Evolutionary conservation across 2,329 filamentous ascomycete genomes (phyloP).

Genomic region (Cercospora sp.): DNA sequence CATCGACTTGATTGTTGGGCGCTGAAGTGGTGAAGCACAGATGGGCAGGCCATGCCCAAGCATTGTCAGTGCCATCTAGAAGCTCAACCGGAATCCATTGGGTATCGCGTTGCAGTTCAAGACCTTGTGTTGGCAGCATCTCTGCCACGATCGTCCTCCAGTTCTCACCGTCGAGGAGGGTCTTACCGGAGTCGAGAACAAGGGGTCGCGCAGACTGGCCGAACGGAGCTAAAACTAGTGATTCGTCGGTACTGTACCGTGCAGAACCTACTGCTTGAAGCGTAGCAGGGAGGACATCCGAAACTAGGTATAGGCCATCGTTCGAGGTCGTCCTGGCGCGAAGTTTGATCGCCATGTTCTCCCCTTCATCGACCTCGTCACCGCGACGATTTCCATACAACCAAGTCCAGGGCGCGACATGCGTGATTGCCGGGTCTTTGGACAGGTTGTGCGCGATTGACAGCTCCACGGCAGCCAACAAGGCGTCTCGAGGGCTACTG

Average conservation of each 20-base stretch:
- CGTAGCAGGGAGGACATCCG: constrained; percentile 13
- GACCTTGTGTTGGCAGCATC: constrained; percentile 15
- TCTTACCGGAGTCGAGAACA: background rate
- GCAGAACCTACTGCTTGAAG: constrained; percentile 10
- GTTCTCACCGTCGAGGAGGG: background rate
- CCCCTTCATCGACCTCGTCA: background rate
- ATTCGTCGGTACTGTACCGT: background rate
- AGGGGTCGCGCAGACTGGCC: constrained; percentile 16
- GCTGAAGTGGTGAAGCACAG: constrained; percentile 26
- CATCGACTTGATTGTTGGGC: background rate
- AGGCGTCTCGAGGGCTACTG: constrained; percentile 19
- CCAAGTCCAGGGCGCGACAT: constrained; percentile 29
- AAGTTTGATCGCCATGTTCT: constrained; percentile 19
- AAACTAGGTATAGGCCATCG: constrained; percentile 22
- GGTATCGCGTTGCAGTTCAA: constrained; percentile 20
- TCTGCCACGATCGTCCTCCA: constrained; percentile 20
- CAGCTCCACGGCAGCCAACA: constrained; percentile 30
- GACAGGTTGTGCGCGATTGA: constrained; percentile 24
- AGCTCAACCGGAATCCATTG: constrained; percentile 21
- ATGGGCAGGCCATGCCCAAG: constrained; percentile 30
- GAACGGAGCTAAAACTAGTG: constrained; percentile 21
- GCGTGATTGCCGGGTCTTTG: constrained; percentile 12
- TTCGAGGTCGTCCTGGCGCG: constrained; percentile 17
- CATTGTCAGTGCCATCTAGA: background rate
- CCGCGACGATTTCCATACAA: constrained; percentile 9